A percentile compares a stretch with the other conserved stretches of the same genome.
phyloP scores from a whole-genome alignment of 257 asterid species.

The Asclepias syriaca region DNA sequence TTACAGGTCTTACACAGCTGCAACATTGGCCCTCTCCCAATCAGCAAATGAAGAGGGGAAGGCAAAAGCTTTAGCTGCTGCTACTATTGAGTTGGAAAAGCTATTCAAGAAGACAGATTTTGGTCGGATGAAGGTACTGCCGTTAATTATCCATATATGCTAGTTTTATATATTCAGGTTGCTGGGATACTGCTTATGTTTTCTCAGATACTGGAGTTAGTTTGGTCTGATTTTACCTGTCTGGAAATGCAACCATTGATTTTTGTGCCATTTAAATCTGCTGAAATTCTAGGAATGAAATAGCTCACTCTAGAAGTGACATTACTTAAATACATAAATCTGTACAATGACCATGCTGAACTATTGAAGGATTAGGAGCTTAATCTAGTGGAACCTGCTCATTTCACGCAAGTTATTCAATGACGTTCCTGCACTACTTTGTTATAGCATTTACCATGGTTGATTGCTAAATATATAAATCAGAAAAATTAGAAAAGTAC shows the following conservation, averaged over 20 bases:
- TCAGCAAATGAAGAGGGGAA: conserved; percentile 64
- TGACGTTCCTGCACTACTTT: background rate
- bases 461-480: background rate
- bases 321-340: background rate
- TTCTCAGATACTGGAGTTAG: background rate
- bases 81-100: conserved; percentile 83
- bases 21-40: conserved; percentile 74
- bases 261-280: background rate
- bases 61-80: conserved; percentile 78
- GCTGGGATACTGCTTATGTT: background rate
- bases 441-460: background rate
- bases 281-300: background rate
- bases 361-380: background rate
- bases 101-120: conserved; percentile 88
- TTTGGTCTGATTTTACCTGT: background rate
- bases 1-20: conserved; percentile 64
- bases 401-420: background rate
- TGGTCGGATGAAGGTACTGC: conserved; percentile 69
- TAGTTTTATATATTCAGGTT: background rate
- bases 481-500: background rate
- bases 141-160: conserved; percentile 7
- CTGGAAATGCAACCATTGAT: background rate
- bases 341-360: background rate
- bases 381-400: background rate
- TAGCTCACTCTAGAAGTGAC: background rate